phyloP scores from a whole-genome alignment of 2,329 filamentous ascomycete species.

The Colletotrichum incanum region DNA sequence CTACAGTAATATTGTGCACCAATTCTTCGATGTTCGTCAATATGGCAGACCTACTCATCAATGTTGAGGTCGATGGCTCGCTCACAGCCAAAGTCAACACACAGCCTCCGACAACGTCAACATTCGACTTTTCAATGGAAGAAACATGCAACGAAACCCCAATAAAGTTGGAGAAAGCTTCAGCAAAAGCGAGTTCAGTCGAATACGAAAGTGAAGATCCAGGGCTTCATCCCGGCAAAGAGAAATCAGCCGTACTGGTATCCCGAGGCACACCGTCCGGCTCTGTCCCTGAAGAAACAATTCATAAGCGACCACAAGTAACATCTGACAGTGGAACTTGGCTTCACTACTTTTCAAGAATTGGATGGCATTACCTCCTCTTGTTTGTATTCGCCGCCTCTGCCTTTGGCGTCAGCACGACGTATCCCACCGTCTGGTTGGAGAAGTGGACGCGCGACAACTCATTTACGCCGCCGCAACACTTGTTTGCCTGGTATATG shows the following conservation, averaged over 20 bases:
- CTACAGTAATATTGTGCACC: slow-evolving; percentile 2
- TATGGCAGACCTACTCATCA: slow-evolving; percentile 3
- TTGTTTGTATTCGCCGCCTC: not conserved
- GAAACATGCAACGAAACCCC: not conserved
- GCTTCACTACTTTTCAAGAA: not conserved
- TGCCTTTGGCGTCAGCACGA: slow-evolving; percentile 47
- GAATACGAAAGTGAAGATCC: not conserved
- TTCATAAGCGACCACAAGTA: not conserved
- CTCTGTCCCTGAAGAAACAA: not conserved
- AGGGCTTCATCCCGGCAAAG: not conserved
- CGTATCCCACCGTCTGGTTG: slow-evolving; percentile 57
- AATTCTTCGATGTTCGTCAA: not conserved
- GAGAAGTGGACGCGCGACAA: slow-evolving; percentile 58
- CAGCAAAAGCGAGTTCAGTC: not conserved
- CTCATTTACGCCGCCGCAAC: slow-evolving; percentile 33
- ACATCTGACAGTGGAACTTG: not conserved
- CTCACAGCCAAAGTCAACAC: not conserved
- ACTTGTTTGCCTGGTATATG: slow-evolving; percentile 48
- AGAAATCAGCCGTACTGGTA: not conserved
- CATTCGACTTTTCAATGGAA: not conserved
- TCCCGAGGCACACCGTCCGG: not conserved
- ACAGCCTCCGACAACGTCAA: not conserved
- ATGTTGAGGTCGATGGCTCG: not conserved
- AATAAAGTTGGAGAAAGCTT: not conserved
- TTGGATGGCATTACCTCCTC: not conserved